Conservation (phyloP, 2,329 filamentous ascomycete species). For the Curvularia verruculosa region DNA sequence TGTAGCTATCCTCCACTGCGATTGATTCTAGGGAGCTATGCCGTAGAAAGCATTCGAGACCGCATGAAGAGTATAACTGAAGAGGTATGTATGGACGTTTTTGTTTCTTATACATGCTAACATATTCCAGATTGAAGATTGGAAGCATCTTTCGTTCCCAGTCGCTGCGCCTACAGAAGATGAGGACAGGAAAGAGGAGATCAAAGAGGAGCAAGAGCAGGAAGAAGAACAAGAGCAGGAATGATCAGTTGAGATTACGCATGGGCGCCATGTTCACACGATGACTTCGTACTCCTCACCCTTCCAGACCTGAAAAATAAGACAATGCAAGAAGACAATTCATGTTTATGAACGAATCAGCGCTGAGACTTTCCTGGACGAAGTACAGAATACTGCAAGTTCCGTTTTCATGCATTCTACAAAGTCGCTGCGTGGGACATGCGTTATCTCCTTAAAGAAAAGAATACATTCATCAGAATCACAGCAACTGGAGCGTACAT, state of each 20-base stretch:
- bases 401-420: background rate
- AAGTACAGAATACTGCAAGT: background rate
- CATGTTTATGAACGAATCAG: background rate
- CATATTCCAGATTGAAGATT: conserved; percentile 31
- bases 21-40: conserved; percentile 87
- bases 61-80: conserved; percentile 88
- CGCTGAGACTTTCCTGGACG: background rate
- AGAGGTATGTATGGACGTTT: conserved; percentile 63
- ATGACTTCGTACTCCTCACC: no score
- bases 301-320: background rate
- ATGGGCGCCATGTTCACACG: background rate
- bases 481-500: background rate
- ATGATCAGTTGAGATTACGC: conserved; percentile 5
- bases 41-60: conserved; percentile 94
- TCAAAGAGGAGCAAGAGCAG: conserved; percentile 26
- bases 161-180: conserved; percentile 30
- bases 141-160: conserved; percentile 36
- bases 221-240: conserved; percentile 37
- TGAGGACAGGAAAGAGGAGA: conserved; percentile 21
- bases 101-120: background rate
- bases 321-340: background rate
- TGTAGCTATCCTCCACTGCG: conserved; percentile 91
- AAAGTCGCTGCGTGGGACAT: background rate
- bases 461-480: background rate
- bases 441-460: background rate